These are phyloP conservation scores for Centaurea solstitialis DNA, from an alignment of 129 eudicot genomes.

Conservation along the genomic window DNA sequence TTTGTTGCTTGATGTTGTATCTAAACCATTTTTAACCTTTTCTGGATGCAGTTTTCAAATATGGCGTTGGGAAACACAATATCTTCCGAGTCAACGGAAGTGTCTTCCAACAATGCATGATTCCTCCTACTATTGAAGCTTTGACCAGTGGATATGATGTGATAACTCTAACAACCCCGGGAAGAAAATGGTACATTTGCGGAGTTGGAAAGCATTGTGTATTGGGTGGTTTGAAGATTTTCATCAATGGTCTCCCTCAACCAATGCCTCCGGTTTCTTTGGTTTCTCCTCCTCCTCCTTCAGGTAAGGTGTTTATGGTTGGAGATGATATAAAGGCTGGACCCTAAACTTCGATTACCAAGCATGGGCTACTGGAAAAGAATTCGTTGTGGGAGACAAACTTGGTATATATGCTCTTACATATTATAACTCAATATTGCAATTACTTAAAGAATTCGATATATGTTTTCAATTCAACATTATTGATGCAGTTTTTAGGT, in stretches of 20 bases:
- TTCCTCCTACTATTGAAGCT: constrained; percentile 7
- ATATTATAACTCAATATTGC: not conserved
- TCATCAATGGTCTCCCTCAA: no score
- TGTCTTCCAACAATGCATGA: not conserved
- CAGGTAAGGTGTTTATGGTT: constrained; percentile 18
- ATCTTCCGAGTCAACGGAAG: constrained; percentile 18
- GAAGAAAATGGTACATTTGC: constrained; percentile 16
- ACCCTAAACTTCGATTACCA: constrained; percentile 28
- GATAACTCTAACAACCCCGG: constrained; percentile 4
- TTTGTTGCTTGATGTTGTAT: not conserved
- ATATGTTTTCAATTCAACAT: not conserved
- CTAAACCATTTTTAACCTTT: not conserved
- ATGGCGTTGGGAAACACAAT: constrained; percentile 8
- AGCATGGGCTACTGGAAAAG: constrained; percentile 37
- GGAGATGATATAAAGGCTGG: constrained; percentile 41
- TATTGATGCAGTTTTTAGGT: constrained; percentile 37
- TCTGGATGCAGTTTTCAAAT: constrained; percentile 4
- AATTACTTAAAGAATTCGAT: not conserved
- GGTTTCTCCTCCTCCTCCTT: constrained; percentile 1
- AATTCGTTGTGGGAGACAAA: constrained; percentile 30
- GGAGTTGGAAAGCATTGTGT: constrained; percentile 20
- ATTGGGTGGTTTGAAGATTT: no score
- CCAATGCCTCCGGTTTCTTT: no score
- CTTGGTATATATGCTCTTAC: constrained; percentile 11
- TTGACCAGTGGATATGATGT: constrained; percentile 15